phyloP scores from a whole-genome alignment of 257 asterid genomes.

The Solanum arcanum region DNA sequence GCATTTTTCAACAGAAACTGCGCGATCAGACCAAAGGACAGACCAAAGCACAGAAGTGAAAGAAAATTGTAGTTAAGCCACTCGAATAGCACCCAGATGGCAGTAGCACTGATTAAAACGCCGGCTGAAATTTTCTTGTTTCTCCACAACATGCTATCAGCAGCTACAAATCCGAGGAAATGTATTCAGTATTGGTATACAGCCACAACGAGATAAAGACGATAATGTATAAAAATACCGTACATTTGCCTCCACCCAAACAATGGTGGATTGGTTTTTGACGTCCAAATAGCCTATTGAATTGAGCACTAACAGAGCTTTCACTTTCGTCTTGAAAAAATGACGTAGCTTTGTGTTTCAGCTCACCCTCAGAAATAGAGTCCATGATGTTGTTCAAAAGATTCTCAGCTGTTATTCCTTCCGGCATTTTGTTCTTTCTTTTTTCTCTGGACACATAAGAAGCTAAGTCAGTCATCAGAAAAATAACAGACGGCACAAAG shows the following conservation, averaged over 20 bases:
- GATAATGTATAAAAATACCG: background rate
- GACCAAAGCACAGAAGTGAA: slow-evolving; percentile 26
- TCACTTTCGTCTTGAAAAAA: slow-evolving; percentile 47
- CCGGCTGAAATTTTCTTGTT: slow-evolving; percentile 14
- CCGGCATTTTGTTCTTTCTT: slow-evolving; percentile 39
- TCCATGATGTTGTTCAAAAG: slow-evolving; percentile 62
- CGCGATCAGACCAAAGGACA: slow-evolving; percentile 39
- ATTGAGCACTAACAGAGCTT: slow-evolving; percentile 24
- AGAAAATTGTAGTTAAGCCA: slow-evolving; percentile 22
- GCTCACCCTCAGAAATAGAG: slow-evolving; percentile 33
- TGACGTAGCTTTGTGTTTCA: slow-evolving; percentile 42
- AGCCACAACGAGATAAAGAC: background rate
- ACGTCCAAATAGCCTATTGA: slow-evolving; percentile 66
- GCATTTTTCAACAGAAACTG: slow-evolving; percentile 67
- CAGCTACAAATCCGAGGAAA: slow-evolving; percentile 1
- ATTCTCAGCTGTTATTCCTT: slow-evolving; percentile 62
- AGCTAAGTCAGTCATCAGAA: background rate
- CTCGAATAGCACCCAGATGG: slow-evolving; percentile 14
- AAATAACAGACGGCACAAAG: background rate
- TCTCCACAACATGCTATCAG: slow-evolving; percentile 17
- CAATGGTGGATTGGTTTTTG: slow-evolving; percentile 68
- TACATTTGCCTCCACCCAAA: slow-evolving; percentile 88
- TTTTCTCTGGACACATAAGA: background rate
- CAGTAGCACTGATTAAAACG: slow-evolving; percentile 5
- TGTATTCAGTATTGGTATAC: background rate